A percentile compares a stretch with the other conserved stretches of the same genome.
Evolutionary conservation across 106 monocot genomes (phyloP).

Genomic region (Iris macrosiphon): DNA sequence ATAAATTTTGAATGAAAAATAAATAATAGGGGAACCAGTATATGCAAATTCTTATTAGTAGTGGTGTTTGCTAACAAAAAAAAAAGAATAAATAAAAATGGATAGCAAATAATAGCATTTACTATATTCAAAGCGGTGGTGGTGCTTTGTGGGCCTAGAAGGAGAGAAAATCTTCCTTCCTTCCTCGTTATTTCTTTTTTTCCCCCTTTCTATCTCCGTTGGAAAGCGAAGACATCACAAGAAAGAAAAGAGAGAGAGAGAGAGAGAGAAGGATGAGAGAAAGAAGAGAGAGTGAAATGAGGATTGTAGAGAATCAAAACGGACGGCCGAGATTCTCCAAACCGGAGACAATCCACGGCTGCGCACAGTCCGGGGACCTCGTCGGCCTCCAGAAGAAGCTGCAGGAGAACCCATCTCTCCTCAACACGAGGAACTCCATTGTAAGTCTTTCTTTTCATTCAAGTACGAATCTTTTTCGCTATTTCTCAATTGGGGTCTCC

Average conservation of each 20-base stretch:
- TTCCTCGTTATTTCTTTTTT: background rate
- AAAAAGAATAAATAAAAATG: no score
- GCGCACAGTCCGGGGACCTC: slow-evolving; percentile 69
- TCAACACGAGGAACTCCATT: slow-evolving; percentile 62
- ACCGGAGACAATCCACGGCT: slow-evolving; percentile 54
- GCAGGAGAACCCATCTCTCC: slow-evolving; percentile 62
- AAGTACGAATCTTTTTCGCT: background rate
- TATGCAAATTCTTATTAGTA: no score
- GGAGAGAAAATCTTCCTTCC: slow-evolving; percentile 1
- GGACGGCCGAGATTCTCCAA: slow-evolving; percentile 25
- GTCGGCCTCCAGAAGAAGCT: slow-evolving; percentile 52
- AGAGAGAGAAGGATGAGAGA: background rate
- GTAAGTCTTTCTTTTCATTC: slow-evolving; percentile 21
- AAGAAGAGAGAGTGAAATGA: background rate
- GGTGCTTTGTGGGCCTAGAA: no score
- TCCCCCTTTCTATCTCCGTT: no score
- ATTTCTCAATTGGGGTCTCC: background rate
- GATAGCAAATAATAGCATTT: no score
- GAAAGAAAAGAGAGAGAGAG: background rate
- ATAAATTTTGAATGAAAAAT: no score
- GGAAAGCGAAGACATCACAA: background rate
- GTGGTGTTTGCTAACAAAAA: no score
- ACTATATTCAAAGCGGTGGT: no score
- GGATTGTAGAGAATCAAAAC: slow-evolving; percentile 43
- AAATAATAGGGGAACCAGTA: no score